These are phyloP conservation scores for Leptomonas seymouri DNA, from an alignment of 208 protist species.

Conservation along the genomic window DNA sequence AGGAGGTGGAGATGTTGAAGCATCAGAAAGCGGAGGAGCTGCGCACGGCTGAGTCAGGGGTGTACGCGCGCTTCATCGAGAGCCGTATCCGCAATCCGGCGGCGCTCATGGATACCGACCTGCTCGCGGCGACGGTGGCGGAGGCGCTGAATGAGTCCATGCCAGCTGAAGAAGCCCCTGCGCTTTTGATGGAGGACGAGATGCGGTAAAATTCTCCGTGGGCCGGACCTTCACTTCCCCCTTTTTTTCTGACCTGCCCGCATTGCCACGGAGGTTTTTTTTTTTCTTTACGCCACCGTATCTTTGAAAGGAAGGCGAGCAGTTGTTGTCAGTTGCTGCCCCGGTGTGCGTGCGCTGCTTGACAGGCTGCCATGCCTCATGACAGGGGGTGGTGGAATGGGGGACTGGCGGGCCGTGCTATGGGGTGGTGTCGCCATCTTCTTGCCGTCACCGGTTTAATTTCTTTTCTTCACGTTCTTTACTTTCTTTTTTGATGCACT, in stretches of 20 bases:
- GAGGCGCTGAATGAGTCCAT: slow-evolving; percentile 19
- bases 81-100: slow-evolving; percentile 27
- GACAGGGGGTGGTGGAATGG: too few relatives aligned
- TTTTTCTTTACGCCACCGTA: too few relatives aligned
- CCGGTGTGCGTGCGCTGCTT: too few relatives aligned
- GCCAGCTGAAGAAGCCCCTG: neutral
- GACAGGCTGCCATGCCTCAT: too few relatives aligned
- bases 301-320: too few relatives aligned
- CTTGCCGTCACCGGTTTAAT: too few relatives aligned
- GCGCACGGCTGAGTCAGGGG: slow-evolving; percentile 33
- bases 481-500: too few relatives aligned
- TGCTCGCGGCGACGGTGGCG: slow-evolving; percentile 24
- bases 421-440: too few relatives aligned
- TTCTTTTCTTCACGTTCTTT: too few relatives aligned
- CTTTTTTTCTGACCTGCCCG: neutral
- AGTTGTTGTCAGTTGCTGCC: too few relatives aligned
- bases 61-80: slow-evolving; percentile 46
- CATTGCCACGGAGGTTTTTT: too few relatives aligned
- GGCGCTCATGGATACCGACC: slow-evolving; percentile 24
- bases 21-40: slow-evolving; percentile 44
- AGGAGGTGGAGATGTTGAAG: slow-evolving; percentile 38
- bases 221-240: neutral
- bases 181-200: slow-evolving; percentile 6
- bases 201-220: neutral
- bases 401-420: too few relatives aligned